Percentiles rank a stretch among this genome's conserved stretches.
phyloP scores from a whole-genome alignment of 352 stramenopile genomes.

The Blastocystis sp. region DNA sequence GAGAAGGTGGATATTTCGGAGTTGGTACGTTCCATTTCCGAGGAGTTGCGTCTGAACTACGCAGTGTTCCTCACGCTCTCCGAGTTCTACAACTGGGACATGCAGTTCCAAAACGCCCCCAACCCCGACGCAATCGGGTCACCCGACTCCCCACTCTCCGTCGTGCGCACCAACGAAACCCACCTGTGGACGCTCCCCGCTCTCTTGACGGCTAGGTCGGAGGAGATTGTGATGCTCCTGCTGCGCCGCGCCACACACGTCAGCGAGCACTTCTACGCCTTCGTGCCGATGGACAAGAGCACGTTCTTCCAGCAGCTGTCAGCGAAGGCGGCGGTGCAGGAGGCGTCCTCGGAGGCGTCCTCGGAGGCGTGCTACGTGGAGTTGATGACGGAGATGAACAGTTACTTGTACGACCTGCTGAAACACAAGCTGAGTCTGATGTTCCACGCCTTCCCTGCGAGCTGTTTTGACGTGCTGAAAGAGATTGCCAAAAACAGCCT shows the following conservation, averaged over 20 bases:
- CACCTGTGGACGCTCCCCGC: not conserved
- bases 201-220: not conserved
- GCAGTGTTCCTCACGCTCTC: slow-evolving; percentile 20
- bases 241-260: not conserved
- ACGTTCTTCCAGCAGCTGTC: not conserved
- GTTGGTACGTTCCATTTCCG: not conserved
- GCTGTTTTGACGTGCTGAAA: not conserved
- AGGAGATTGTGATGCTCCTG: slow-evolving; percentile 28
- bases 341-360: not conserved
- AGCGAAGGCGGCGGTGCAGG: not conserved
- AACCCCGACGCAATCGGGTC: not conserved
- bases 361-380: not conserved
- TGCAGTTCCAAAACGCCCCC: not conserved
- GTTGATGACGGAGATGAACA: not conserved
- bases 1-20: slow-evolving; percentile 1
- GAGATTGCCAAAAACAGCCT: slow-evolving; percentile 3
- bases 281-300: not conserved
- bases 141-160: not conserved
- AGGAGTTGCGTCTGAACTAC: slow-evolving; percentile 28
- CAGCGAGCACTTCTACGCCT: slow-evolving; percentile 53
- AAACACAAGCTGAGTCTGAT: slow-evolving; percentile 15
- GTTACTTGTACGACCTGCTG: not conserved
- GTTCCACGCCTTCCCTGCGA: slow-evolving; percentile 12
- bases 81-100: slow-evolving; percentile 1
- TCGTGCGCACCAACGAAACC: not conserved